These are phyloP conservation scores for Trichoderma hamatum DNA, from an alignment of 2,329 filamentous ascomycete species.

Conservation along the genomic window DNA sequence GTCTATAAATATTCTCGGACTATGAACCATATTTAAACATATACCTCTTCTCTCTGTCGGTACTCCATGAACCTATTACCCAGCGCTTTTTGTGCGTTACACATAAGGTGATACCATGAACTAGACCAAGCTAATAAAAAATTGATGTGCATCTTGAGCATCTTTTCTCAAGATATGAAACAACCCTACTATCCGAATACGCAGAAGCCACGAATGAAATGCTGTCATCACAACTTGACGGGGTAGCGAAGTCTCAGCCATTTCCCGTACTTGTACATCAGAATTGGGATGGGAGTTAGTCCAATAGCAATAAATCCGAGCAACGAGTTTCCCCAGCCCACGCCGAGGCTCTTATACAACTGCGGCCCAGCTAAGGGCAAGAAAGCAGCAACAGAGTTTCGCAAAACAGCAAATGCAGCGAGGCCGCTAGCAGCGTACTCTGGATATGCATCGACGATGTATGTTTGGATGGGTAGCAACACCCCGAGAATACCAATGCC, in stretches of 20 bases:
- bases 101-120: not conserved
- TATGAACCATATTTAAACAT: not conserved
- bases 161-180: not conserved
- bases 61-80: too few species aligned
- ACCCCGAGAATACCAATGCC: constrained; percentile 14
- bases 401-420: constrained; percentile 39
- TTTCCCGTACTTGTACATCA: constrained; percentile 14
- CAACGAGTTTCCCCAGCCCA: constrained; percentile 57
- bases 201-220: not conserved
- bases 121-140: not conserved
- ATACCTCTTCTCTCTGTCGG: not conserved
- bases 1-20: not conserved
- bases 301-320: constrained; percentile 51
- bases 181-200: too few species aligned
- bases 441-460: constrained; percentile 41
- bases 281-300: constrained; percentile 9
- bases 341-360: constrained; percentile 64
- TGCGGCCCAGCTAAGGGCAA: constrained; percentile 69
- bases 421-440: constrained; percentile 28
- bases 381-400: constrained; percentile 65
- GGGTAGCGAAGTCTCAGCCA: constrained; percentile 16
- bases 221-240: not conserved
- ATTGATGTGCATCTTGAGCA: not conserved
- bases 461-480: constrained; percentile 46
- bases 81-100: too few species aligned